Percentiles rank a stretch among this genome's conserved stretches.
phyloP scores from a whole-genome alignment of 1,284 basidiomycete species.

The Anthracocystis panici-leucophaei region DNA sequence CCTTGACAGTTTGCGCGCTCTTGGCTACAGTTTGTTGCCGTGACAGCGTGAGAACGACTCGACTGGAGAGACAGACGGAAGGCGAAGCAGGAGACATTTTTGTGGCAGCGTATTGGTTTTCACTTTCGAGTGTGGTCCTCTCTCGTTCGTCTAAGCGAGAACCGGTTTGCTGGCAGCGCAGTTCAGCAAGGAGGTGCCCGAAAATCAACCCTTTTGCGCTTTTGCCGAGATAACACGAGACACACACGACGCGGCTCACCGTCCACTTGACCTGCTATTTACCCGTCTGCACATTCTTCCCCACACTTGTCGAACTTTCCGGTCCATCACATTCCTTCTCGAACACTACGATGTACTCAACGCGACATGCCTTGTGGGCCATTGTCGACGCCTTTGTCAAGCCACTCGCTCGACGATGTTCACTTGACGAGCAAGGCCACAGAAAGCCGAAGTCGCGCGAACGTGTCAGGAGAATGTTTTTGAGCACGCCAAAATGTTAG shows the following conservation, averaged over 20 bases:
- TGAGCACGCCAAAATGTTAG: neutral
- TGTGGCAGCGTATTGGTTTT: slow-evolving; percentile 14
- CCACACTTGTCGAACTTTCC: too few relatives aligned
- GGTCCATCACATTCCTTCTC: too few relatives aligned
- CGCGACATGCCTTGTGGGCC: too few relatives aligned
- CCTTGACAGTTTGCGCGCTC: neutral
- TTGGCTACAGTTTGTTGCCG: neutral
- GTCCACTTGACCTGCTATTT: too few relatives aligned
- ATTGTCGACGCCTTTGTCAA: too few relatives aligned
- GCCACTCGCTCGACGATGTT: too few relatives aligned
- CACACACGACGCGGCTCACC: neutral
- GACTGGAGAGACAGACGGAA: neutral
- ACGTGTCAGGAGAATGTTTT: neutral
- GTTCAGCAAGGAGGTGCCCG: slow-evolving; percentile 17
- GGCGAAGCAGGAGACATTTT: slow-evolving; percentile 11
- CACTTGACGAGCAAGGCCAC: too few relatives aligned
- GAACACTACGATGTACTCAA: too few relatives aligned
- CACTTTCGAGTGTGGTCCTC: neutral
- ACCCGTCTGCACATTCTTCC: too few relatives aligned
- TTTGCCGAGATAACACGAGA: too few relatives aligned
- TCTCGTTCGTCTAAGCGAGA: slow-evolving; percentile 13
- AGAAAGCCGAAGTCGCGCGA: neutral
- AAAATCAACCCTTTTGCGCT: neutral
- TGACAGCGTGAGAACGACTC: neutral
- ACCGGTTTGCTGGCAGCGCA: slow-evolving; percentile 14